phyloP scores from a whole-genome alignment of 1,139 yeast species.

The Schwanniomyces etchellsii region DNA sequence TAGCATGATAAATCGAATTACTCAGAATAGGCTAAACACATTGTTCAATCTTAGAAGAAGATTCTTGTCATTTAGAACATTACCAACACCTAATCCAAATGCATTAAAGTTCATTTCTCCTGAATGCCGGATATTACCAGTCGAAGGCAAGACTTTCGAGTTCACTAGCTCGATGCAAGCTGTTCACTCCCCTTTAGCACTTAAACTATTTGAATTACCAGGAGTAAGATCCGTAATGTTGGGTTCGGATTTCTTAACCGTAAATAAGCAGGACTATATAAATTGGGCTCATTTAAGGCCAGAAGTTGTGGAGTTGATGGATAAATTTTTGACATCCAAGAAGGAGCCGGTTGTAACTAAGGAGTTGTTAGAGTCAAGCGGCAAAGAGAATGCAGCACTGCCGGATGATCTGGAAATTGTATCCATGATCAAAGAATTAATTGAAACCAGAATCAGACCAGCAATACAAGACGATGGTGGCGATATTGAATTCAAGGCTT shows the following conservation, averaged over 20 bases:
- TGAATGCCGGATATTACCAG: slow-evolving; percentile 53
- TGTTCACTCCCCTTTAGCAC: slow-evolving; percentile 76
- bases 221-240: slow-evolving; percentile 88
- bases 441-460: slow-evolving; percentile 58
- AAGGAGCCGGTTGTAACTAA: slow-evolving; percentile 48
- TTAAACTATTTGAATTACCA: slow-evolving; percentile 69
- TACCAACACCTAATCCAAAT: slow-evolving; percentile 82
- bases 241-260: slow-evolving; percentile 54
- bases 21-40: no score
- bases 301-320: slow-evolving; percentile 37
- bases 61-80: slow-evolving; percentile 34
- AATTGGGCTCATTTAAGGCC: slow-evolving; percentile 45
- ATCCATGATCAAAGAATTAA: slow-evolving; percentile 54
- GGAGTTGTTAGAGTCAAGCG: slow-evolving; percentile 34
- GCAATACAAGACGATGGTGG: slow-evolving; percentile 81
- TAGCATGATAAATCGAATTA: no score
- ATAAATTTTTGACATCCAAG: slow-evolving; percentile 27
- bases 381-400: slow-evolving; percentile 24
- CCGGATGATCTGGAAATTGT: slow-evolving; percentile 49
- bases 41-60: no score
- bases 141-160: slow-evolving; percentile 55
- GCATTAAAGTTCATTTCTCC: slow-evolving; percentile 73
- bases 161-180: slow-evolving; percentile 68
- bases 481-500: slow-evolving; percentile 66
- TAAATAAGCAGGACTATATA: slow-evolving; percentile 41